Evolutionary conservation across 768 basidiomycete species (phyloP).

Genomic region (Boletus subparvulus): DNA sequence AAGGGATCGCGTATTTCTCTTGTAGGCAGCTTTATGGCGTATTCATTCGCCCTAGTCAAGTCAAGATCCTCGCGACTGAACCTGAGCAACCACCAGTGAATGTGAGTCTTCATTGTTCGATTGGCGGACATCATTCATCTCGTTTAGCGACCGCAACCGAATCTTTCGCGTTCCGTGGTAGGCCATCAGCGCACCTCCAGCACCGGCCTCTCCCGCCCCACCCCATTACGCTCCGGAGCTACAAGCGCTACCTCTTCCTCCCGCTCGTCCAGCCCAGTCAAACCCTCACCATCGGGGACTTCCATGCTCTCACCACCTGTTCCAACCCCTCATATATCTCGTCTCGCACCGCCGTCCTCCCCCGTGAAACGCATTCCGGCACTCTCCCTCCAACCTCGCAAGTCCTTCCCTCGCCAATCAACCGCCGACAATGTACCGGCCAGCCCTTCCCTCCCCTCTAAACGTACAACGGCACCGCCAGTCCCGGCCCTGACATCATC

Average conservation of each 20-base stretch:
- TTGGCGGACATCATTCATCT: background rate
- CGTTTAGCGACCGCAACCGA: conserved; percentile 28
- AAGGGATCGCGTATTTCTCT: conserved; percentile 76
- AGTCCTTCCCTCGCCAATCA: conserved; percentile 47
- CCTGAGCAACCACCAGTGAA: conserved; percentile 24
- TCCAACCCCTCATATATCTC: conserved; percentile 28
- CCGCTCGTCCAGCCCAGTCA: conserved; percentile 65
- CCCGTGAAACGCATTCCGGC: conserved; percentile 58
- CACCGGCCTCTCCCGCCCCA: conserved; percentile 41
- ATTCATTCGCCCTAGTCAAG: conserved; percentile 85
- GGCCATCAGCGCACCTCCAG: conserved; percentile 68
- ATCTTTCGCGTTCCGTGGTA: conserved; percentile 30
- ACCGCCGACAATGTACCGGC: conserved; percentile 36
- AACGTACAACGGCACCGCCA: conserved; percentile 28
- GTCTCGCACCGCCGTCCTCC: conserved; percentile 41
- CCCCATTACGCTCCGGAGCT: conserved; percentile 38
- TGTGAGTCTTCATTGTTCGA: conserved; percentile 19
- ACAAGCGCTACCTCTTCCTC: conserved; percentile 47
- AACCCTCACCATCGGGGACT: conserved; percentile 32
- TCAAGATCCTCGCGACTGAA: conserved; percentile 55
- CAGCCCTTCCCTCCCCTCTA: conserved; percentile 26
- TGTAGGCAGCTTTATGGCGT: conserved; percentile 80
- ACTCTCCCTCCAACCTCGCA: conserved; percentile 48
- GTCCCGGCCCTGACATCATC: conserved; percentile 4
- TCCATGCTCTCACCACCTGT: conserved; percentile 32